A percentile compares a stretch with the other conserved stretches of the same genome.
Evolutionary conservation across 192 early-diverging fungal species (phyloP).

Genomic region (Umbelopsis ramanniana): DNA sequence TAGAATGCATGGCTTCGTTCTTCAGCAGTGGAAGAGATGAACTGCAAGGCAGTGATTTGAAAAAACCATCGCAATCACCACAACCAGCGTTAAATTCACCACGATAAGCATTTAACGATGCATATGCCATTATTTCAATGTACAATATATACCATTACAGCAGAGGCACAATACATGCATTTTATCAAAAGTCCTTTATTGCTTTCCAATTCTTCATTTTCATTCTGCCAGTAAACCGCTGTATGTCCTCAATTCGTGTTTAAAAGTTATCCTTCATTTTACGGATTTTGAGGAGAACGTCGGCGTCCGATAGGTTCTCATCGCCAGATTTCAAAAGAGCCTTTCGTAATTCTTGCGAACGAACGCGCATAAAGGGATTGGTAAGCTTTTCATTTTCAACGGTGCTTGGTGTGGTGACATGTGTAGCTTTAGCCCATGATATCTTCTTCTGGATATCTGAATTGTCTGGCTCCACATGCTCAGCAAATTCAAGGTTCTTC

Average conservation of each 20-base stretch:
- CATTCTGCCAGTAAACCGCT: neutral
- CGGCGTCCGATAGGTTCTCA: constrained; percentile 9
- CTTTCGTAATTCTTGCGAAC: constrained; percentile 15
- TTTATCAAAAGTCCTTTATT: neutral
- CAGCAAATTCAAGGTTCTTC: constrained; percentile 55
- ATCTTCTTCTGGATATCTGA: constrained; percentile 30
- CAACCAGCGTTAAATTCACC: neutral
- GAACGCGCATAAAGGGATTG: constrained; percentile 40
- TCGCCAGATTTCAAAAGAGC: neutral
- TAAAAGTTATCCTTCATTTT: constrained; percentile 40
- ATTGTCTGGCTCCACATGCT: constrained; percentile 37
- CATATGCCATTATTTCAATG: too few relatives aligned
- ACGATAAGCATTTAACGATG: neutral
- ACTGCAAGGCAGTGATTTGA: constrained; percentile 38
- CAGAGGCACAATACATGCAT: neutral
- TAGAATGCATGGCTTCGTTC: constrained; percentile 46
- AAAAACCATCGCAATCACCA: constrained; percentile 25
- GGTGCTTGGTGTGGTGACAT: constrained; percentile 51
- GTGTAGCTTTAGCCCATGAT: constrained; percentile 26
- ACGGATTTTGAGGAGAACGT: constrained; percentile 36
- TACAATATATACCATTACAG: neutral
- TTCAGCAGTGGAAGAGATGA: constrained; percentile 41
- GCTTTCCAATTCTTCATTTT: neutral
- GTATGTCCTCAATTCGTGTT: constrained; percentile 1
- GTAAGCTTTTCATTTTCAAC: constrained; percentile 38